Conservation (phyloP, 768 basidiomycete genomes). For the Ephemerocybe angulata region DNA sequence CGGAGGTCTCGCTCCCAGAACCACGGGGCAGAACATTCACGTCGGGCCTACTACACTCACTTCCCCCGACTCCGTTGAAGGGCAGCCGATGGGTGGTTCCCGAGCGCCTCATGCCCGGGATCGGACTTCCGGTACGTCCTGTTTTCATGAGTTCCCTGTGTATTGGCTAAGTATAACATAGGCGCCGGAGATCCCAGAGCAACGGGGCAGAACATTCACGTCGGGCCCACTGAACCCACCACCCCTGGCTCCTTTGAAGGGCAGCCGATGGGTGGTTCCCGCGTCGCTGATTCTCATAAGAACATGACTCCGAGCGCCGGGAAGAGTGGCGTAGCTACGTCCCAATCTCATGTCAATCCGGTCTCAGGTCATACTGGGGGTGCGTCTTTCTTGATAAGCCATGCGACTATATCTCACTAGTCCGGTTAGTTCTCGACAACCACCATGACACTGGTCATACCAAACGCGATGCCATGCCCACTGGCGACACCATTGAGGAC, state of each 20-base stretch:
- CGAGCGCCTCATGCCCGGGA: too few relatives aligned
- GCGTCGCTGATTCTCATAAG: neutral
- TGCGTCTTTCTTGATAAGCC: neutral
- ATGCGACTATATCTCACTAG: neutral
- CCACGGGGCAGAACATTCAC: neutral
- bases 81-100: neutral
- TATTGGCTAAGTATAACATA: neutral
- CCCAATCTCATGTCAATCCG: neutral
- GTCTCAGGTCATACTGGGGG: neutral
- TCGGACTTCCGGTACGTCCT: too few relatives aligned
- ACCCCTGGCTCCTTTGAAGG: neutral
- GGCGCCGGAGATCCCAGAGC: neutral
- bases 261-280: neutral
- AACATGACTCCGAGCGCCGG: too few relatives aligned
- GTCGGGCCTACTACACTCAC: neutral
- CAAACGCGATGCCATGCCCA: constrained; percentile 16
- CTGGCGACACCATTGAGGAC: constrained; percentile 16
- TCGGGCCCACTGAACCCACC: neutral
- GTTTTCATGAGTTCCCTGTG: neutral
- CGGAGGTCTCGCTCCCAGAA: too few relatives aligned
- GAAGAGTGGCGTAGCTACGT: too few relatives aligned
- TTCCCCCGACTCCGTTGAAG: neutral
- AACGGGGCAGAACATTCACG: neutral
- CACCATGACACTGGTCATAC: constrained; percentile 12
- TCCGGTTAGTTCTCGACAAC: constrained; percentile 7